Evolutionary conservation across 164 flowering plant species (phyloP).

Genomic region (Akebia trifoliata): DNA sequence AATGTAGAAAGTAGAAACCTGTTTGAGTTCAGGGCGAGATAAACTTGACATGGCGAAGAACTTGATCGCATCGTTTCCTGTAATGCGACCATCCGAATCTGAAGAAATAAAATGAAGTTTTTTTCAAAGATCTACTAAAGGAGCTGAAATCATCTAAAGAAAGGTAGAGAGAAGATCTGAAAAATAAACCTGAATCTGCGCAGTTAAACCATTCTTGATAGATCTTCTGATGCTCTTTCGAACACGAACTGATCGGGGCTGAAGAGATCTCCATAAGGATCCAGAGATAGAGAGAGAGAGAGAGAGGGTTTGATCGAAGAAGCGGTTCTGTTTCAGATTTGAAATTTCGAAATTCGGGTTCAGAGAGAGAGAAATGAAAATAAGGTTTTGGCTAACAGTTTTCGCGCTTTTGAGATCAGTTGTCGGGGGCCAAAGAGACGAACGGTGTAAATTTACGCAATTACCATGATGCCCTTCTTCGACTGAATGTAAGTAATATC

Average conservation of each 20-base stretch:
- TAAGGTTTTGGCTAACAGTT: not conserved
- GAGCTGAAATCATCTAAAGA: too few relatives aligned
- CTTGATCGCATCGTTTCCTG: slow-evolving; percentile 79
- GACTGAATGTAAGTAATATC: not conserved
- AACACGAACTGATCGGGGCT: slow-evolving; percentile 53
- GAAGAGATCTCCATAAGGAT: slow-evolving; percentile 61
- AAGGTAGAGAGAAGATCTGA: not conserved
- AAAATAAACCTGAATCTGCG: slow-evolving; percentile 72
- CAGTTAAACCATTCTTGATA: slow-evolving; percentile 76
- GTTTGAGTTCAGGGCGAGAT: slow-evolving; percentile 79
- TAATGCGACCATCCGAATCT: slow-evolving; percentile 90
- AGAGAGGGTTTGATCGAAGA: not conserved
- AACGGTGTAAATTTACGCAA: not conserved
- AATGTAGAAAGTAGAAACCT: slow-evolving; percentile 42
- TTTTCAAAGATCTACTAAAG: too few relatives aligned
- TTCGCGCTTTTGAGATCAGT: not conserved
- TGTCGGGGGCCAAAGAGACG: not conserved
- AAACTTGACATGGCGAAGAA: slow-evolving; percentile 81
- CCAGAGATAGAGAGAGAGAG: not conserved
- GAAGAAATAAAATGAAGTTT: slow-evolving; percentile 3
- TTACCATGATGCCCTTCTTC: not conserved
- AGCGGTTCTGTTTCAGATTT: slow-evolving; percentile 3
- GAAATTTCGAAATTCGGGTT: slow-evolving; percentile 7
- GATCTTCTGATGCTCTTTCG: slow-evolving; percentile 75
- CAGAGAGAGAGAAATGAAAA: not conserved